Evolutionary conservation across 257 asterid species (phyloP).

Genomic region (Gentiana macrophylla): DNA sequence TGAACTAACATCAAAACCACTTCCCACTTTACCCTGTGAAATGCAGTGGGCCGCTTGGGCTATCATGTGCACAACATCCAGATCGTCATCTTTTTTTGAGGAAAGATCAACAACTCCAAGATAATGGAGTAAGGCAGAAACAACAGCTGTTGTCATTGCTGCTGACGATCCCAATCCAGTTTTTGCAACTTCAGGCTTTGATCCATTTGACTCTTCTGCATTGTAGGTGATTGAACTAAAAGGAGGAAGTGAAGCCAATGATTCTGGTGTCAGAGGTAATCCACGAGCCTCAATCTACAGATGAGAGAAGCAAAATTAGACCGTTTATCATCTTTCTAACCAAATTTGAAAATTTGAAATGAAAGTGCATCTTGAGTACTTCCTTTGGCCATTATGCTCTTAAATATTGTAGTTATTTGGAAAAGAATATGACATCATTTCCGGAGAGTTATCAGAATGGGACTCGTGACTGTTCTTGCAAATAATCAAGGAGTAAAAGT

Average conservation of each 20-base stretch:
- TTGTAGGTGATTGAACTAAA: slow-evolving; percentile 80
- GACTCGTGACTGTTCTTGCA: too few relatives aligned
- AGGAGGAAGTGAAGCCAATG: slow-evolving; percentile 86
- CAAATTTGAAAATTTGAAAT: not conserved
- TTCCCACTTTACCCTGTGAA: slow-evolving; percentile 98
- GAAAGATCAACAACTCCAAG: slow-evolving; percentile 79
- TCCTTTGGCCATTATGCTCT: too few relatives aligned
- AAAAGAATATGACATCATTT: too few relatives aligned
- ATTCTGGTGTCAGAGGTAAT: slow-evolving; percentile 77
- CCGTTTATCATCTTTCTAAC: not conserved
- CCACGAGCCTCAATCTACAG: slow-evolving; percentile 85
- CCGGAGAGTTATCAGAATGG: too few relatives aligned
- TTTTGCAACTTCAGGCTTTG: slow-evolving; percentile 96
- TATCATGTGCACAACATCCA: slow-evolving; percentile 74
- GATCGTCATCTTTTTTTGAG: slow-evolving; percentile 20
- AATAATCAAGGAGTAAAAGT: not conserved
- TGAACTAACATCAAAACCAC: slow-evolving; percentile 99
- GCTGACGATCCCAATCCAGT: slow-evolving; percentile 99
- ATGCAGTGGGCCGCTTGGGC: slow-evolving; percentile 98
- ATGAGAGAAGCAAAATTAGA: slow-evolving; percentile 7
- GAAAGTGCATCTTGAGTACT: too few relatives aligned
- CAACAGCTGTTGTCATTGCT: slow-evolving; percentile 99
- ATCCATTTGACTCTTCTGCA: slow-evolving; percentile 60
- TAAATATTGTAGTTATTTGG: too few relatives aligned
- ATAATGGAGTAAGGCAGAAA: slow-evolving; percentile 80